These are phyloP conservation scores for Plasmopara halstedii DNA, from an alignment of 352 stramenopile genomes.

Conservation along the genomic window DNA sequence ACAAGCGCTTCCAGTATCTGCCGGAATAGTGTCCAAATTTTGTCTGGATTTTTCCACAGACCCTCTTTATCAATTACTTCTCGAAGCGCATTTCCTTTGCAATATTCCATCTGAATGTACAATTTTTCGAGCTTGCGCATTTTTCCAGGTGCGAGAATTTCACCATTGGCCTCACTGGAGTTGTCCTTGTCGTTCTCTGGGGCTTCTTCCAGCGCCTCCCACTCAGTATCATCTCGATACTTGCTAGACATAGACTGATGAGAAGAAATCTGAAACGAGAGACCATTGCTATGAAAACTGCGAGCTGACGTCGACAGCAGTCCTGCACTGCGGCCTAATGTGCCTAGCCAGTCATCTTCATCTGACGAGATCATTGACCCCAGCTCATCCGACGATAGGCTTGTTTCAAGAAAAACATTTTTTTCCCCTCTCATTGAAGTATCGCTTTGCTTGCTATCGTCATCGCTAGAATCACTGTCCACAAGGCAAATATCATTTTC, in stretches of 20 bases:
- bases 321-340: slow-evolving; percentile 51
- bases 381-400: slow-evolving; percentile 29
- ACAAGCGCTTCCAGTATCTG: slow-evolving; percentile 93
- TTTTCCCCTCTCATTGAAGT: slow-evolving; percentile 7
- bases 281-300: slow-evolving; percentile 38
- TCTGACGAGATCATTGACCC: slow-evolving; percentile 33
- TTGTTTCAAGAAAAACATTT: slow-evolving; percentile 31
- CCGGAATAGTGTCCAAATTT: slow-evolving; percentile 91
- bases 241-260: slow-evolving; percentile 28
- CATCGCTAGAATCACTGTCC: slow-evolving; percentile 25
- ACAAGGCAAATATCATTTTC: slow-evolving; percentile 38
- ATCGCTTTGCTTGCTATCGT: slow-evolving; percentile 5
- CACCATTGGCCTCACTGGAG: slow-evolving; percentile 25
- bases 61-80: slow-evolving; percentile 91
- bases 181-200: slow-evolving; percentile 26
- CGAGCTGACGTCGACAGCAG: slow-evolving; percentile 56
- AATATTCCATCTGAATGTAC: slow-evolving; percentile 97
- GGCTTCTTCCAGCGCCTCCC: slow-evolving; percentile 57
- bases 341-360: slow-evolving; percentile 74
- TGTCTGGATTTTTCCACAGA: slow-evolving; percentile 75
- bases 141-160: slow-evolving; percentile 10
- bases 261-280: slow-evolving; percentile 28
- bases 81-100: slow-evolving; percentile 87
- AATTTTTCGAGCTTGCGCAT: slow-evolving; percentile 68
- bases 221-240: slow-evolving; percentile 57